These are phyloP conservation scores for Fonsecaea pedrosoi DNA, from an alignment of 2,329 filamentous ascomycete genomes.

Conservation along the genomic window DNA sequence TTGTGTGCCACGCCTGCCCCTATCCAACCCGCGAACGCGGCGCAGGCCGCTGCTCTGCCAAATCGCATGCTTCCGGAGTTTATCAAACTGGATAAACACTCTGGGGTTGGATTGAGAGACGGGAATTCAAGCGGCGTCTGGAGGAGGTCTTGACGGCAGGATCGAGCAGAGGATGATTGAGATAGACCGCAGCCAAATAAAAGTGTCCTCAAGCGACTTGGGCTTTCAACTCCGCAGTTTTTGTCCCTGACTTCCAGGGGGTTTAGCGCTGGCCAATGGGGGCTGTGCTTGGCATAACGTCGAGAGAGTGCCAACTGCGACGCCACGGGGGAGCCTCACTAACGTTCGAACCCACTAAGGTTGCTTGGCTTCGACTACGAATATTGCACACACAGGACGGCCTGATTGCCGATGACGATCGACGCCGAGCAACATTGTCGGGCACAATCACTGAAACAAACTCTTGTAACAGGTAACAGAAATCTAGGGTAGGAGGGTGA, in stretches of 20 bases:
- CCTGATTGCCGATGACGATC: no score
- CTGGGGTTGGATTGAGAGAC: neutral
- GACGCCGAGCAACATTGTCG: no score
- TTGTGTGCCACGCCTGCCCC: constrained; percentile 80
- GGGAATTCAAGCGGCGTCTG: neutral
- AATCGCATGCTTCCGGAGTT: constrained; percentile 48
- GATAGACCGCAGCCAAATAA: neutral
- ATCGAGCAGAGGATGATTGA: neutral
- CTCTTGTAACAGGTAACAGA: no score
- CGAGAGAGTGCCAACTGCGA: neutral
- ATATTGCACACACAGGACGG: no score
- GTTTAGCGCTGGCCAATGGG: constrained; percentile 4
- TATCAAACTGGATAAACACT: neutral
- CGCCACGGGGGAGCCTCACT: no score
- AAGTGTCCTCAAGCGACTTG: constrained; percentile 17
- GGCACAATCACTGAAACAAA: no score
- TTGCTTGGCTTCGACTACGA: no score
- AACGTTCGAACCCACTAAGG: no score
- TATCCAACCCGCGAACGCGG: constrained; percentile 63
- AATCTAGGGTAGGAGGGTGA: no score
- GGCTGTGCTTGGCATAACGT: constrained; percentile 13
- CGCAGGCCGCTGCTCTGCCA: constrained; percentile 48
- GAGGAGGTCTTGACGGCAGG: neutral
- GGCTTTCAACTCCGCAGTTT: constrained; percentile 19
- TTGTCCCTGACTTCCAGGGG: constrained; percentile 8